A percentile compares a stretch with the other conserved stretches of the same genome.
Conservation (phyloP, 2,329 filamentous ascomycete species). For the Diaporthe humulicola region DNA sequence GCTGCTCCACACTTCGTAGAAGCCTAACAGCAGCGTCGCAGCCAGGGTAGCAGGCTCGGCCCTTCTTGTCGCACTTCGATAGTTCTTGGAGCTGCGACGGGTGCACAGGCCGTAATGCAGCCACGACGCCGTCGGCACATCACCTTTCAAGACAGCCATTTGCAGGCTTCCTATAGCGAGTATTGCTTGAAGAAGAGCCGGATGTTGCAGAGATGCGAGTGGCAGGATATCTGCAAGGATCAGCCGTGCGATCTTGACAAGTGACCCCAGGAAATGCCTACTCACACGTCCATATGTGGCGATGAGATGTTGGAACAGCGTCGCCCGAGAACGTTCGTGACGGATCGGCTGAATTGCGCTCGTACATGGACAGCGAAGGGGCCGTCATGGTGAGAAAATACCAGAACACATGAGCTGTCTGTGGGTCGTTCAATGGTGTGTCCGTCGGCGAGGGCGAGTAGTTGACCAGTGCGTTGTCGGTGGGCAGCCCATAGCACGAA, state of each 20-base stretch:
- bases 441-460: constrained; percentile 76
- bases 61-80: constrained; percentile 77
- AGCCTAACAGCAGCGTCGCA: constrained; percentile 86
- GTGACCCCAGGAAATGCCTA: constrained; percentile 39
- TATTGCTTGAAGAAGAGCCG: constrained; percentile 91
- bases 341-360: constrained; percentile 83
- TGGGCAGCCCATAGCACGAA: constrained; percentile 62
- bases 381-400: constrained; percentile 94
- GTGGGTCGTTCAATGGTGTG: constrained; percentile 83
- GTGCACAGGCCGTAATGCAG: constrained; percentile 93
- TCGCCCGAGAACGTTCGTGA: constrained; percentile 74
- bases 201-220: constrained; percentile 84
- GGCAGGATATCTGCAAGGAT: constrained; percentile 79
- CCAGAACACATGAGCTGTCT: constrained; percentile 86
- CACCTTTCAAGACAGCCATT: constrained; percentile 83
- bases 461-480: constrained; percentile 68
- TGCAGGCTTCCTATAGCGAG: constrained; percentile 89
- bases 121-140: constrained; percentile 82
- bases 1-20: constrained; percentile 94
- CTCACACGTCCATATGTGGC: constrained; percentile 75
- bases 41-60: constrained; percentile 87
- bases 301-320: constrained; percentile 72
- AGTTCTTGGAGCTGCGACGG: constrained; percentile 81
- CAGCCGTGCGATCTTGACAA: constrained; percentile 41
- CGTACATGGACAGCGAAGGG: constrained; percentile 87